Conservation (phyloP, 345 rosid genomes). For the Cardamine resedifolia region DNA sequence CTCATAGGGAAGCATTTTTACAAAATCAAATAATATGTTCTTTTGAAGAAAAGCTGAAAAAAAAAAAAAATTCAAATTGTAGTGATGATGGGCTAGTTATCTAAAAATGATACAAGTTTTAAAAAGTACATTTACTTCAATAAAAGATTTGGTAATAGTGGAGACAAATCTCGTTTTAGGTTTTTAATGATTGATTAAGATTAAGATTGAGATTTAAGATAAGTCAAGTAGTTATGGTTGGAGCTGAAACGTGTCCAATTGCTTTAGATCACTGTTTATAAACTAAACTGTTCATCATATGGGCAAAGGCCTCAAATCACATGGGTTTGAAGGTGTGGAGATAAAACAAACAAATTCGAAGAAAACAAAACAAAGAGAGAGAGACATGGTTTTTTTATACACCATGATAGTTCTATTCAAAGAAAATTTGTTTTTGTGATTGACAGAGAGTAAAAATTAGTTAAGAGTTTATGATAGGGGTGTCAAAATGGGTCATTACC, state of each 20-base stretch:
- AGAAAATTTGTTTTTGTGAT: background rate
- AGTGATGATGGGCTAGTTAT: slow-evolving; percentile 14
- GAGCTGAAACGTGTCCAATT: slow-evolving; percentile 4
- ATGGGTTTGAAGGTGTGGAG: background rate
- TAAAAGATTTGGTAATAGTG: slow-evolving; percentile 1
- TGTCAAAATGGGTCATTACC: too few species aligned
- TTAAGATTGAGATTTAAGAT: too few species aligned
- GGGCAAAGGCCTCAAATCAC: background rate
- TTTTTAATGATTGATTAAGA: slow-evolving; percentile 8
- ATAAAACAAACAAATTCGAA: background rate
- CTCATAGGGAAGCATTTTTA: background rate
- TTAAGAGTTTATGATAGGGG: too few species aligned
- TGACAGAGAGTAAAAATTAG: background rate
- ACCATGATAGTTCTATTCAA: background rate
- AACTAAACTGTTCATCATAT: background rate
- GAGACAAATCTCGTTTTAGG: slow-evolving; percentile 13
- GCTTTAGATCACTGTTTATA: background rate
- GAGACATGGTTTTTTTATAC: background rate
- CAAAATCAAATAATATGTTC: background rate
- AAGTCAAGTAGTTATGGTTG: background rate
- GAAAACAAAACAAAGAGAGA: background rate
- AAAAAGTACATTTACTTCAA: background rate
- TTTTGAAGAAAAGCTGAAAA: background rate
- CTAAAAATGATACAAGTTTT: background rate
- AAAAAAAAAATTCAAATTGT: background rate